These are phyloP conservation scores for Brassica balearica DNA, from an alignment of 441 rosid species.

Conservation along the genomic window DNA sequence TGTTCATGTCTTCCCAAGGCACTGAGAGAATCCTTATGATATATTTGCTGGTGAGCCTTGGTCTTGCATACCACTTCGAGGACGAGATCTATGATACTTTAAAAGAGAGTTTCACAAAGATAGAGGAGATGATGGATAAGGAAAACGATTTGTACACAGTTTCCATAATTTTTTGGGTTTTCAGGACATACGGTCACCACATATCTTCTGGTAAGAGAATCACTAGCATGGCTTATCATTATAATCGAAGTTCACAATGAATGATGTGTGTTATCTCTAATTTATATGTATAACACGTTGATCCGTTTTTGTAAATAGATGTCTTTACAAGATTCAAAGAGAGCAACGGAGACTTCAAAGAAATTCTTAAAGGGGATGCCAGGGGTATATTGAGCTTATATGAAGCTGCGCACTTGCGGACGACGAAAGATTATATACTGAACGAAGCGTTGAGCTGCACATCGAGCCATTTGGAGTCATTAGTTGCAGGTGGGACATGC, in stretches of 20 bases:
- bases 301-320: constrained; percentile 10
- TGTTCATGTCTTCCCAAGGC: constrained; percentile 7
- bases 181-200: constrained; percentile 32
- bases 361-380: constrained; percentile 10
- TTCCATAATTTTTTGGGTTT: constrained; percentile 27
- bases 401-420: constrained; percentile 25
- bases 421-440: constrained; percentile 18
- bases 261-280: background rate
- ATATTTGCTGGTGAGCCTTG: constrained; percentile 33
- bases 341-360: constrained; percentile 8
- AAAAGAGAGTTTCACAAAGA: background rate
- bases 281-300: background rate
- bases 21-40: constrained; percentile 5
- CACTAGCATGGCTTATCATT: background rate
- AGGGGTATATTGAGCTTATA: constrained; percentile 38
- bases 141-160: constrained; percentile 22
- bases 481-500: background rate
- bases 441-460: constrained; percentile 33
- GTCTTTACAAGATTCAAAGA: constrained; percentile 26
- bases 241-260: background rate
- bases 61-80: constrained; percentile 32
- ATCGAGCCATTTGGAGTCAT: constrained; percentile 22
- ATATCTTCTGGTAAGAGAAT: constrained; percentile 23
- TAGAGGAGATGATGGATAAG: constrained; percentile 22
- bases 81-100: constrained; percentile 23